Conservation (phyloP, 2,329 filamentous ascomycete genomes). For the Fusarium oxysporum region DNA sequence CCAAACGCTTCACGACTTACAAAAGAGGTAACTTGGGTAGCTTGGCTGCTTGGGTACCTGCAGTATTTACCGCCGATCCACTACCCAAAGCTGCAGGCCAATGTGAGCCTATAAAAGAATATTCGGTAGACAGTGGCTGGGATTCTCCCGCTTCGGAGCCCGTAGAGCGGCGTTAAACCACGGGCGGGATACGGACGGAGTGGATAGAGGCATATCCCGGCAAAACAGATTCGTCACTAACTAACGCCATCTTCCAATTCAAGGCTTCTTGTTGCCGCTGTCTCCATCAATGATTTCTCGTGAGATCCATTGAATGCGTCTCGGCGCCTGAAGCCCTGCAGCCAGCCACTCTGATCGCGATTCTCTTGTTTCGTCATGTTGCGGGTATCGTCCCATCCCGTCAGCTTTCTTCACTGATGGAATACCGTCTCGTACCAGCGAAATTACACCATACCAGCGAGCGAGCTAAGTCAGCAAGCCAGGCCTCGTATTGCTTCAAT, state of each 20-base stretch:
- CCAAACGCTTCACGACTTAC: slow-evolving; percentile 1
- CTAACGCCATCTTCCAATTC: slow-evolving; percentile 34
- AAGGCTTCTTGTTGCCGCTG: slow-evolving; percentile 19
- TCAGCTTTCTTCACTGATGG: slow-evolving; percentile 19
- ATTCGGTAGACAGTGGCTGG: slow-evolving; percentile 33
- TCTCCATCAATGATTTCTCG: slow-evolving; percentile 19
- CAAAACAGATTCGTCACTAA: slow-evolving; percentile 37
- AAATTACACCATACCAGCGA: slow-evolving; percentile 24
- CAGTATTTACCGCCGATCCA: slow-evolving; percentile 29
- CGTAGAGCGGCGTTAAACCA: slow-evolving; percentile 27
- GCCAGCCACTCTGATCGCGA: slow-evolving; percentile 11
- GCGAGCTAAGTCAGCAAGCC: slow-evolving; percentile 17
- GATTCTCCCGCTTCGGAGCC: slow-evolving; percentile 21
- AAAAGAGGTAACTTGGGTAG: background rate
- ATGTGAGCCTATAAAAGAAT: slow-evolving; percentile 18
- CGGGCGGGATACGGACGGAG: background rate
- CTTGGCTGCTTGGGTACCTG: slow-evolving; percentile 17
- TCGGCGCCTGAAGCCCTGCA: slow-evolving; percentile 8
- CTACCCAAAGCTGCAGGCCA: background rate
- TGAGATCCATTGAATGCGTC: slow-evolving; percentile 10
- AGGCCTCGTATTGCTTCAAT: slow-evolving; percentile 29
- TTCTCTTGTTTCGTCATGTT: slow-evolving; percentile 33
- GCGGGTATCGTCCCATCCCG: background rate
- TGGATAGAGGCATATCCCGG: slow-evolving; percentile 22
- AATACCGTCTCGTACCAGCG: slow-evolving; percentile 12